Evolutionary conservation across 2,329 filamentous ascomycete species (phyloP), one percentile per base, ranked within the genome.

Genomic region (Colletotrichum costaricense): DNA sequence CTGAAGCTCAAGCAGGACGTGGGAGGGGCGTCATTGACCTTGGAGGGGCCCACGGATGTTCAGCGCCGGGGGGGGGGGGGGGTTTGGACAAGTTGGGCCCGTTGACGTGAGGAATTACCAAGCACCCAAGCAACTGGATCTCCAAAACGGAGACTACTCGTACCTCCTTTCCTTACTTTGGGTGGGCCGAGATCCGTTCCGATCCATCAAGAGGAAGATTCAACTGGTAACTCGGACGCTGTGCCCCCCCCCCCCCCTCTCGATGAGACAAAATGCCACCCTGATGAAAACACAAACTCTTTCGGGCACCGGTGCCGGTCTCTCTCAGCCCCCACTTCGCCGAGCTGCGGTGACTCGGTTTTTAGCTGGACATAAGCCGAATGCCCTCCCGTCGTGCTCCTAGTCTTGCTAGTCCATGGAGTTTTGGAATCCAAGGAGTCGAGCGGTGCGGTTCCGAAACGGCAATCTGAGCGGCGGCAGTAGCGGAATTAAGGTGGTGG

Each of bases 51-150:
- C 42, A 24, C 62, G 56, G 70, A 52, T 16, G 46, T 30, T 38
- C 14, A 59, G n/a, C 22, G 57, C 58, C 38, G 42, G 46, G 60
- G 24, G 42, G n/a, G 42, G 46, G 60, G 24, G 42, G n/a, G 38
- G 42, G 33, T 19, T 54, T 33, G 59, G 38, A 42, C 16, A 42
- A 42, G 38, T 42, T 42, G 38, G 38, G 52, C 59, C 38, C 46
- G 60, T 73, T 65, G 67, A 62, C 67, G 67, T 70, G 70, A 73
- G 55, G 54, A 60, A 73, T 70, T 62, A 73, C 67, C 67, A 73
- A 73, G 60, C 60, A 30, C 28, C 26, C 16, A 33, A 63, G 28
- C 7, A 66, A 70, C 33, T 62, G 67, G 67, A 65, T 69, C 60
- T 56, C 52, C 16, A n/a, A 19, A 49, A 49, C 42, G 42, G 42